Conservation (phyloP, 768 basidiomycete species). For the Tulasnella sp. region DNA sequence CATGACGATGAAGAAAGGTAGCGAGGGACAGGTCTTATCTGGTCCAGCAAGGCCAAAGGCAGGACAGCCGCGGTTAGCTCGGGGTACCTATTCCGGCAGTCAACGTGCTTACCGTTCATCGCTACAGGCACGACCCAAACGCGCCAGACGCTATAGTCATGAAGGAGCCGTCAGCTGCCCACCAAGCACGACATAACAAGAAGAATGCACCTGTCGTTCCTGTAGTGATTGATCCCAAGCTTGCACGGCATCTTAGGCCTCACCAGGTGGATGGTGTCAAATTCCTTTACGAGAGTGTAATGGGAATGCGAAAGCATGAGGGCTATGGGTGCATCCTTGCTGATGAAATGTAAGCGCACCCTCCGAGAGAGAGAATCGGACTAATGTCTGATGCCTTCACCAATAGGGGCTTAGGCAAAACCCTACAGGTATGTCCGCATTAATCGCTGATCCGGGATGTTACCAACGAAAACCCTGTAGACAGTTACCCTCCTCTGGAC, state of each 20-base stretch:
- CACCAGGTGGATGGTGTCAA: constrained; percentile 84
- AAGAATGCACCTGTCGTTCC: constrained; percentile 70
- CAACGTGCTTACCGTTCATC: neutral
- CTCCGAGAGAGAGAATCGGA: neutral
- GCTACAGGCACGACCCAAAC: constrained; percentile 71
- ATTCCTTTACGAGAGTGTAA: constrained; percentile 95
- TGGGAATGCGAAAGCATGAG: constrained; percentile 90
- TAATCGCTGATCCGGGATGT: neutral
- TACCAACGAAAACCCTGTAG: constrained; percentile 45
- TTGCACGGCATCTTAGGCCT: constrained; percentile 73
- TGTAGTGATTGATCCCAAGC: constrained; percentile 87
- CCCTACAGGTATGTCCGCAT: constrained; percentile 61
- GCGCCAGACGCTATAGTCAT: constrained; percentile 82
- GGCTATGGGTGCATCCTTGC: constrained; percentile 93
- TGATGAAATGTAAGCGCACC: constrained; percentile 82
- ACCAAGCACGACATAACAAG: constrained; percentile 68
- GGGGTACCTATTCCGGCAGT: neutral
- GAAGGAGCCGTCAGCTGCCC: constrained; percentile 71
- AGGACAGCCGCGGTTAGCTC: constrained; percentile 54
- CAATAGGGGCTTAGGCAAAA: constrained; percentile 95
- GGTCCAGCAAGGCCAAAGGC: constrained; percentile 36
- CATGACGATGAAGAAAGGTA: neutral
- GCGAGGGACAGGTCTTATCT: neutral
- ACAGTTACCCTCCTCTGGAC: constrained; percentile 95
- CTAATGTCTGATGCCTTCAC: neutral